Percentiles rank a stretch among this genome's conserved stretches.
phyloP scores from a whole-genome alignment of 2,329 filamentous ascomycete genomes.

The Bipolaris bicolor region DNA sequence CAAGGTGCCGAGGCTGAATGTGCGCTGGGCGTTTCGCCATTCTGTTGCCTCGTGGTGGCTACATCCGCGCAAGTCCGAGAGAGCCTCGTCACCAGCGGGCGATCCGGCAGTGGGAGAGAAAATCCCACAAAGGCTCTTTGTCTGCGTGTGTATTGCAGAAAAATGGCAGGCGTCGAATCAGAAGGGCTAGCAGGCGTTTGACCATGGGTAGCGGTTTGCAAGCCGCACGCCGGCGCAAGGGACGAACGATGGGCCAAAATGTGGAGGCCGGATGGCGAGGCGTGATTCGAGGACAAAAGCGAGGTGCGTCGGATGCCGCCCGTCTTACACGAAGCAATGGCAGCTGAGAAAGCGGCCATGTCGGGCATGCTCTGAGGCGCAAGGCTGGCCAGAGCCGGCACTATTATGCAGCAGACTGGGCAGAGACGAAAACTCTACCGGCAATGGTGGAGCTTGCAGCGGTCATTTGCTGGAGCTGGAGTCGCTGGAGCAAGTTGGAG shows the following conservation, averaged over 20 bases:
- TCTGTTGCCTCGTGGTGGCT: conserved; percentile 27
- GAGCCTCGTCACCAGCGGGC: conserved; percentile 39
- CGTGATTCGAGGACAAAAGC: conserved; percentile 36
- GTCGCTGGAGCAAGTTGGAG: conserved; percentile 9
- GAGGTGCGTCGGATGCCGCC: conserved; percentile 30
- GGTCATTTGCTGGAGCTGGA: background rate
- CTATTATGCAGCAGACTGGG: conserved; percentile 20
- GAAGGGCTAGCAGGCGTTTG: conserved; percentile 10
- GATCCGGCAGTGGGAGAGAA: conserved; percentile 28
- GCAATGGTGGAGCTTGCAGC: conserved; percentile 5
- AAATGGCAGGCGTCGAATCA: conserved; percentile 32
- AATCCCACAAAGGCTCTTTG: background rate
- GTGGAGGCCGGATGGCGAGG: conserved; percentile 33
- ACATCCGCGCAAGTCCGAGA: conserved; percentile 39
- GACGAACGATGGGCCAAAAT: conserved; percentile 33
- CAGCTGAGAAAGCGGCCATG: conserved; percentile 25
- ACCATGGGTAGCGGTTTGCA: conserved; percentile 29
- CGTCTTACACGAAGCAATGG: conserved; percentile 29
- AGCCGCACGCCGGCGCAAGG: conserved; percentile 33
- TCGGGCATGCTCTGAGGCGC: conserved; percentile 9
- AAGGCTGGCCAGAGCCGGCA: conserved; percentile 29
- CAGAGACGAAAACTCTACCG: conserved; percentile 1
- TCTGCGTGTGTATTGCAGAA: background rate
- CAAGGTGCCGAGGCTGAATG: conserved; percentile 26
- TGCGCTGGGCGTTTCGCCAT: conserved; percentile 28